A percentile compares a stretch with the other conserved stretches of the same genome.
Evolutionary conservation across 352 stramenopile genomes (phyloP).

Genomic region (Pythium sukuiense): DNA sequence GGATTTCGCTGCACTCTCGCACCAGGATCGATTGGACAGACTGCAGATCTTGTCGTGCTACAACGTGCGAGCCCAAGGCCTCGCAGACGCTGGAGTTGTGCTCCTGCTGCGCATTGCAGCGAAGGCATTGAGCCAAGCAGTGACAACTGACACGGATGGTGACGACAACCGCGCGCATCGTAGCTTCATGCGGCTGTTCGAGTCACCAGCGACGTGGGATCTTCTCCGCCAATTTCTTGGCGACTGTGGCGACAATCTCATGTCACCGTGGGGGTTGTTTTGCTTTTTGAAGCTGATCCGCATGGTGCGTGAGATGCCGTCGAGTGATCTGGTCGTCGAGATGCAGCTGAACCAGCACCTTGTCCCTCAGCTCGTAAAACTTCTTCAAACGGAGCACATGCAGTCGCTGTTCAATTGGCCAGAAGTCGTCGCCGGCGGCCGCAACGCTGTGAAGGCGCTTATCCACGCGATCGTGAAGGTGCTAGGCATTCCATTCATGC

Average conservation of each 20-base stretch:
- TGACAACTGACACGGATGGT: neutral
- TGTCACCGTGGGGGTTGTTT: slow-evolving; percentile 85
- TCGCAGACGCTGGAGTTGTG: slow-evolving; percentile 65
- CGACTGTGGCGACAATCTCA: slow-evolving; percentile 47
- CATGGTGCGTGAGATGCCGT: slow-evolving; percentile 69
- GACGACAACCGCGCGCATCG: slow-evolving; percentile 29
- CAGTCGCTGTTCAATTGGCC: slow-evolving; percentile 71
- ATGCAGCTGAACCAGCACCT: slow-evolving; percentile 54
- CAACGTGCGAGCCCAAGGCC: slow-evolving; percentile 61
- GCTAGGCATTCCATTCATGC: slow-evolving; percentile 75
- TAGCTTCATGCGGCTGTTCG: slow-evolving; percentile 48
- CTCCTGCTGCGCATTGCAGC: slow-evolving; percentile 62
- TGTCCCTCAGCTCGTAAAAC: slow-evolving; percentile 53
- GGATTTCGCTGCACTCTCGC: slow-evolving; percentile 12
- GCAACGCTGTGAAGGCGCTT: slow-evolving; percentile 77
- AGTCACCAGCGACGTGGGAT: slow-evolving; percentile 48
- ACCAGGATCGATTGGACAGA: slow-evolving; percentile 22
- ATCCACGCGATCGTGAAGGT: slow-evolving; percentile 86
- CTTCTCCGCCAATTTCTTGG: slow-evolving; percentile 21
- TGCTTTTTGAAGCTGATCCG: slow-evolving; percentile 82
- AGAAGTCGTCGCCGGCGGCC: slow-evolving; percentile 73
- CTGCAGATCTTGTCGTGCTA: slow-evolving; percentile 65
- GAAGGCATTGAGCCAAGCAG: slow-evolving; percentile 41
- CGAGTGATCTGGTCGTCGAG: slow-evolving; percentile 42
- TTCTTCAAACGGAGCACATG: slow-evolving; percentile 63